Percentiles rank a stretch among this genome's conserved stretches.
Evolutionary conservation across 495 filamentous ascomycete species (phyloP).

Genomic region (Venustampulla echinocandica): DNA sequence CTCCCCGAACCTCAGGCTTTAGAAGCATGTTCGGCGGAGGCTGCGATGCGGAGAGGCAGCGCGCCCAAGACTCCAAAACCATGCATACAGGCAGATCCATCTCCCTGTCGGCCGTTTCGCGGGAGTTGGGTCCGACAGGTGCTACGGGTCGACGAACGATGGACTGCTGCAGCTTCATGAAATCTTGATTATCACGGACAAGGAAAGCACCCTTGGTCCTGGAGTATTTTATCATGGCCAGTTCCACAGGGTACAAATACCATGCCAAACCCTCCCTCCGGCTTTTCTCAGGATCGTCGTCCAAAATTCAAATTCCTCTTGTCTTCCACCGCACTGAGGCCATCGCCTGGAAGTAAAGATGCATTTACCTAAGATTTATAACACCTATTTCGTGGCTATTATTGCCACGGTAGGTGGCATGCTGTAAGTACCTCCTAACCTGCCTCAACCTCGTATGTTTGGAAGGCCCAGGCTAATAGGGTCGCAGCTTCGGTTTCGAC

Average conservation of each 20-base stretch:
- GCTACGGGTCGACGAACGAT: conserved; percentile 1
- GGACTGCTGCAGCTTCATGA: neutral
- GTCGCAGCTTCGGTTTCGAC: conserved; percentile 49
- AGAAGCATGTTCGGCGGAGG: neutral
- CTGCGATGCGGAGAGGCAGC: neutral
- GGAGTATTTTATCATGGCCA: neutral
- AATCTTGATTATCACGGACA: neutral
- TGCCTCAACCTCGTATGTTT: no score
- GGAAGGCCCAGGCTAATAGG: no score
- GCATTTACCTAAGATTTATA: conserved; percentile 45
- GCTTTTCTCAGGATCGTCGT: neutral
- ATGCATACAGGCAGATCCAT: conserved; percentile 2
- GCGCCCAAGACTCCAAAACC: neutral
- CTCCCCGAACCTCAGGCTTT: neutral
- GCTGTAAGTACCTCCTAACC: conserved; percentile 30
- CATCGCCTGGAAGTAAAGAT: conserved; percentile 24
- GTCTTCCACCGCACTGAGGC: conserved; percentile 7
- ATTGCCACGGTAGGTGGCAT: conserved; percentile 53
- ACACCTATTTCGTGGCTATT: conserved; percentile 54
- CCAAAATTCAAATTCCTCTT: conserved; percentile 11
- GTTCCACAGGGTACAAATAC: neutral
- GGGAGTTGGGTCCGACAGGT: neutral
- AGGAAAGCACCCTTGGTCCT: conserved; percentile 1
- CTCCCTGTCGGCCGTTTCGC: neutral
- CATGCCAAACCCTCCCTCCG: neutral